These are phyloP conservation scores for Posidonia oceanica DNA, from an alignment of 116 monocot genomes.

Conservation along the genomic window DNA sequence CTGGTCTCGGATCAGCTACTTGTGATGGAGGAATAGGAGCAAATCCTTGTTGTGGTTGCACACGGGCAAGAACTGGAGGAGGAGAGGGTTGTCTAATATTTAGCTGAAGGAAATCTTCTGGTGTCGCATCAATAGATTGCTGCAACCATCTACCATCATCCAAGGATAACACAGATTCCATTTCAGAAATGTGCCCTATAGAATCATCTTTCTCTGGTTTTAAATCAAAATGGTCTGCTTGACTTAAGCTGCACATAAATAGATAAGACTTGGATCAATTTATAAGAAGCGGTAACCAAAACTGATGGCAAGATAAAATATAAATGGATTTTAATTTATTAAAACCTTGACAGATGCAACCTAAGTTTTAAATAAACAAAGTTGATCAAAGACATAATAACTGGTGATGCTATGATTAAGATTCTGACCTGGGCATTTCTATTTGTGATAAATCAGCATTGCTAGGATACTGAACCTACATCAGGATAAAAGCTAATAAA, in stretches of 20 bases:
- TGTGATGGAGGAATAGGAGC: conserved; percentile 61
- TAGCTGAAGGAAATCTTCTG: conserved; percentile 39
- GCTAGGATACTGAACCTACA: conserved; percentile 89
- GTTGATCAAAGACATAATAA: background rate
- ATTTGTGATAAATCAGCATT: conserved; percentile 34
- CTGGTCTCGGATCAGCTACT: conserved; percentile 97
- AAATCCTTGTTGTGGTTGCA: conserved; percentile 28
- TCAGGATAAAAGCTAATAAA: conserved; percentile 19
- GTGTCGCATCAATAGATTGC: conserved; percentile 16
- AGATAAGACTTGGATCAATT: background rate
- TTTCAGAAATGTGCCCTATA: conserved; percentile 25
- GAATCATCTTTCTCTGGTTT: conserved; percentile 16
- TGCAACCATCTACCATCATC: conserved; percentile 85
- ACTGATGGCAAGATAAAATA: background rate
- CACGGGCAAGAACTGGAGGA: conserved; percentile 79
- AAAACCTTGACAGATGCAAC: background rate
- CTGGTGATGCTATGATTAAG: background rate
- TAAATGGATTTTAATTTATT: background rate
- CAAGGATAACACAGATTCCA: conserved; percentile 83
- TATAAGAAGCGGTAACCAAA: background rate
- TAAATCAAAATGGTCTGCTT: conserved; percentile 15
- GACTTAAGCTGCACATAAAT: conserved; percentile 29
- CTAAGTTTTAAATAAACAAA: background rate
- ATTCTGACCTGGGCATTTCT: conserved; percentile 45
- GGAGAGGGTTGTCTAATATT: conserved; percentile 82